Conservation (phyloP, 2,329 filamentous ascomycete genomes). For the Aspergillus sp. region DNA sequence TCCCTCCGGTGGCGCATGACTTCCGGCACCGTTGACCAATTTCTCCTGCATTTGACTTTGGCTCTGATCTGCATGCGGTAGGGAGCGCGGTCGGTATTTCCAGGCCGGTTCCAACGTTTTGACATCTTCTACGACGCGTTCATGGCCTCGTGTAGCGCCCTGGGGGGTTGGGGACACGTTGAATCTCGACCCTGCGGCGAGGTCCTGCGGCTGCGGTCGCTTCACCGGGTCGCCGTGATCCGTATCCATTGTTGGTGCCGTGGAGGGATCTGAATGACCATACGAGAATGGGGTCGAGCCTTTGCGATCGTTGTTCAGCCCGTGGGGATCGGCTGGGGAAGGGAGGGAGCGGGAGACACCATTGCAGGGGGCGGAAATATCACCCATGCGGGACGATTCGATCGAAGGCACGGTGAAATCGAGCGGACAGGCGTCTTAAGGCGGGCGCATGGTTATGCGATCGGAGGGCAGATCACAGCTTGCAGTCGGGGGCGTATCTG, state of each 20-base stretch:
- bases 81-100: neutral
- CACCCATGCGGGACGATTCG: neutral
- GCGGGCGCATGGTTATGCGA: neutral
- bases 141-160: neutral
- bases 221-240: neutral
- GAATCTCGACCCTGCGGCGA: neutral
- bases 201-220: neutral
- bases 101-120: neutral
- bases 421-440: neutral
- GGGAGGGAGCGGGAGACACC: slow-evolving; percentile 2
- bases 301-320: slow-evolving; percentile 1
- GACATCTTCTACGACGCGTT: neutral
- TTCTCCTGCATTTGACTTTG: neutral
- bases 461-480: neutral
- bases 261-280: neutral
- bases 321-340: neutral
- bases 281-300: neutral
- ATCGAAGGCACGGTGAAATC: neutral
- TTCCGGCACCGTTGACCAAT: neutral
- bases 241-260: neutral
- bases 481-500: neutral
- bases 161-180: neutral
- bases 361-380: slow-evolving; percentile 3
- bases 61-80: neutral
- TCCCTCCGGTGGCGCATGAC: neutral